A percentile compares a stretch with the other conserved stretches of the same genome.
Conservation (phyloP, 345 rosid genomes). For the Turnera subulata region DNA sequence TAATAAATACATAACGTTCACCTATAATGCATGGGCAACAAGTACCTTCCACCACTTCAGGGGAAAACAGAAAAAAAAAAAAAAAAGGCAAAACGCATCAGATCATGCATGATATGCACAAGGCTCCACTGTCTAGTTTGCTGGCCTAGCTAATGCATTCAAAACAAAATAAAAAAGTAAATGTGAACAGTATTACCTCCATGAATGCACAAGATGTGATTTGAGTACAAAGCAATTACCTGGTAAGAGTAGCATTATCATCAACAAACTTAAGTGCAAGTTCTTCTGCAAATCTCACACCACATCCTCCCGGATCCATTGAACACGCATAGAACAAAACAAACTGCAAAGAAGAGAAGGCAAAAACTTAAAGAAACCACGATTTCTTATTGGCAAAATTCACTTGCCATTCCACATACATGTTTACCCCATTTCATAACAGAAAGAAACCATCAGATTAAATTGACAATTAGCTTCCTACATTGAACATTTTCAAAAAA, state of each 20-base stretch:
- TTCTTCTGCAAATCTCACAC: slow-evolving; percentile 53
- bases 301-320: slow-evolving; percentile 77
- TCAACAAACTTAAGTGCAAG: slow-evolving; percentile 50
- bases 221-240: slow-evolving; percentile 30
- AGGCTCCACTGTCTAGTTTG: no score
- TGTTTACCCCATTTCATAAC: neutral
- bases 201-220: neutral
- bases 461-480: neutral
- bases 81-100: no score
- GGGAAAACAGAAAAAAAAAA: no score
- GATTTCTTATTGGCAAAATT: neutral
- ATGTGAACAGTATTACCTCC: neutral
- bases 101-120: no score
- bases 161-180: no score
- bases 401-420: neutral
- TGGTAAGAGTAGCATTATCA: slow-evolving; percentile 39
- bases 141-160: no score
- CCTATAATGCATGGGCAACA: no score
- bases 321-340: slow-evolving; percentile 84
- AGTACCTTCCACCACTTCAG: no score
- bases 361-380: no score
- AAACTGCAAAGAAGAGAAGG: slow-evolving; percentile 54
- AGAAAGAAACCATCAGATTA: neutral
- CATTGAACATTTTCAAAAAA: no score
- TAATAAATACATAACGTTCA: no score